Conservation (phyloP, 2,329 filamentous ascomycete species). For the Colletotrichum magnum region DNA sequence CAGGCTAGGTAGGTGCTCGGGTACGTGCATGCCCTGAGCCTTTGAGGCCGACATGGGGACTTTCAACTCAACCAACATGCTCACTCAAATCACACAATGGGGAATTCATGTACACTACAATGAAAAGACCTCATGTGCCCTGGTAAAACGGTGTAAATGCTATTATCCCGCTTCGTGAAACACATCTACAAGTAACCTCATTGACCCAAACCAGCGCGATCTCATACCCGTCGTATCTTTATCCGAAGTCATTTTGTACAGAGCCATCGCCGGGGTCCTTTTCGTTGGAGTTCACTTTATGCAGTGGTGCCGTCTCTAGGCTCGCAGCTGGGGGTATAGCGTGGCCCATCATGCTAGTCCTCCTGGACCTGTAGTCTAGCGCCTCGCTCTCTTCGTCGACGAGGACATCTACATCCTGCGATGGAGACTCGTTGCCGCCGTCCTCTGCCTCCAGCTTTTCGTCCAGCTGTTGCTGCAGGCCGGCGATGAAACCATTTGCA, state of each 20-base stretch:
- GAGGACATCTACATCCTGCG: constrained; percentile 53
- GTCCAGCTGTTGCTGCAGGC: constrained; percentile 65
- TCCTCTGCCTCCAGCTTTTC: constrained; percentile 58
- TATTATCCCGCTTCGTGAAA: constrained; percentile 35
- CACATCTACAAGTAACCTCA: constrained; percentile 22
- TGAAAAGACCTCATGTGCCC: no score
- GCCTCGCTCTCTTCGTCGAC: constrained; percentile 69
- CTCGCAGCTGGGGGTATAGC: constrained; percentile 53
- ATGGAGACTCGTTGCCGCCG: constrained; percentile 45
- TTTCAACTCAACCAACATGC: not conserved
- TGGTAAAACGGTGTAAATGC: constrained; percentile 22
- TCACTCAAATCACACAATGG: no score
- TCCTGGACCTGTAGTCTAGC: constrained; percentile 66
- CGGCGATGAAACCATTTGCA: constrained; percentile 67
- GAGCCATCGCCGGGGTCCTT: constrained; percentile 35
- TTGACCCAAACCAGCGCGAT: not conserved
- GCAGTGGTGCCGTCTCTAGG: constrained; percentile 67
- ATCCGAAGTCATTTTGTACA: constrained; percentile 42
- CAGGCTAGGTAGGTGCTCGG: not conserved
- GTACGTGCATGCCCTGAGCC: constrained; percentile 14
- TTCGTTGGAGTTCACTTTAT: constrained; percentile 39
- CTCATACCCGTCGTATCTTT: constrained; percentile 17
- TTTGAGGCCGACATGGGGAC: not conserved
- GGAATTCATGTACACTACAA: no score
- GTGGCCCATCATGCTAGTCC: constrained; percentile 68